These are phyloP conservation scores for Parsonsia alboflavescens DNA, from an alignment of 257 asterid species.

Conservation along the genomic window DNA sequence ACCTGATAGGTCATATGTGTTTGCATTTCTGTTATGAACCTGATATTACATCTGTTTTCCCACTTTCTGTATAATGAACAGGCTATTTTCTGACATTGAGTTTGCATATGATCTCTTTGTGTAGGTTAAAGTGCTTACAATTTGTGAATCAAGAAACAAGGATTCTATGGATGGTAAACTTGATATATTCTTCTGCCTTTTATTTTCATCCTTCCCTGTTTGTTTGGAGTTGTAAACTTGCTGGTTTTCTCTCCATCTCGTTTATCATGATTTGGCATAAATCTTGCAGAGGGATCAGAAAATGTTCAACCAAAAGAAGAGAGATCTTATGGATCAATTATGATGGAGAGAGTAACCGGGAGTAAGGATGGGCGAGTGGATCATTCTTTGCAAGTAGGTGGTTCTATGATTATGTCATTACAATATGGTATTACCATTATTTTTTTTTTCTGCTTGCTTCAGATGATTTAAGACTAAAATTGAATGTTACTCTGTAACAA, in stretches of 20 bases:
- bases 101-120: slow-evolving; percentile 23
- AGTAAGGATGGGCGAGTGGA: slow-evolving; percentile 72
- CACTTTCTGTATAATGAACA: not conserved
- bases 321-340: slow-evolving; percentile 77
- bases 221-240: slow-evolving; percentile 8
- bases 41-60: not conserved
- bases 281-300: slow-evolving; percentile 57
- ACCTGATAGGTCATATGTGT: not conserved
- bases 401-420: not conserved
- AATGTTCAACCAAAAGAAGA: slow-evolving; percentile 47
- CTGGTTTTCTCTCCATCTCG: slow-evolving; percentile 3
- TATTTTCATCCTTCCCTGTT: not conserved
- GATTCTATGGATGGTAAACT: slow-evolving; percentile 46
- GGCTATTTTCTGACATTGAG: not conserved
- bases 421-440: not conserved
- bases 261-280: not conserved
- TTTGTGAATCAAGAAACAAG: slow-evolving; percentile 64
- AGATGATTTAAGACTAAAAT: not conserved
- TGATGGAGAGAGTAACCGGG: slow-evolving; percentile 86
- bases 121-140: slow-evolving; percentile 81
- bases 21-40: too few species aligned
- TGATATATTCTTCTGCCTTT: slow-evolving; percentile 6
- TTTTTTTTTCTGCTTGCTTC: slow-evolving; percentile 5
- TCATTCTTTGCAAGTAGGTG: slow-evolving; percentile 81
- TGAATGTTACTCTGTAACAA: not conserved